These are phyloP conservation scores for Coleophoma crateriformis DNA, from an alignment of 2,329 filamentous ascomycete genomes.

Conservation along the genomic window DNA sequence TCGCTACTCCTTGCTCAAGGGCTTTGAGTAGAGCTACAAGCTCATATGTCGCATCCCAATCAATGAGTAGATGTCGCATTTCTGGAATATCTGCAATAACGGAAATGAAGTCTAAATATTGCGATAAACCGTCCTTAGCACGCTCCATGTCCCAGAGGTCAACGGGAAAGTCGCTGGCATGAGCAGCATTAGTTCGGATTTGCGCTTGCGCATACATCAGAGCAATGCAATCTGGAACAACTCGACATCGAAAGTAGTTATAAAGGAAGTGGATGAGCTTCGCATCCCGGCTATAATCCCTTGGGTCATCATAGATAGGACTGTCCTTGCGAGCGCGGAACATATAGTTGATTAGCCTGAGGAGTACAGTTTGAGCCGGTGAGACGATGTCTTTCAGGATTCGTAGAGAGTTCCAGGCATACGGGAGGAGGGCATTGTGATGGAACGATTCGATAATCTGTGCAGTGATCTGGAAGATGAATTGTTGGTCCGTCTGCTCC, in stretches of 20 bases:
- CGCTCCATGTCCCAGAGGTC: constrained; percentile 98
- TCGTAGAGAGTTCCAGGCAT: constrained; percentile 84
- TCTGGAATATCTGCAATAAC: constrained; percentile 81
- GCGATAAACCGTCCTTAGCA: constrained; percentile 89
- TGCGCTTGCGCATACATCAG: constrained; percentile 90
- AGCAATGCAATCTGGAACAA: constrained; percentile 92
- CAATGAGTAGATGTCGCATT: constrained; percentile 77
- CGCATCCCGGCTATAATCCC: constrained; percentile 49
- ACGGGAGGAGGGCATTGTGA: constrained; percentile 82
- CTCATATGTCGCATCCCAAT: constrained; percentile 90
- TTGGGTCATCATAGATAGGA: constrained; percentile 38
- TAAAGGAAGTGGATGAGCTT: constrained; percentile 83
- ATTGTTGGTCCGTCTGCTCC: constrained; percentile 88
- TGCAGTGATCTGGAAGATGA: constrained; percentile 94
- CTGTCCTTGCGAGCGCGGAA: constrained; percentile 56
- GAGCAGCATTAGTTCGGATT: constrained; percentile 69
- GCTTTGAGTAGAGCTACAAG: constrained; percentile 82
- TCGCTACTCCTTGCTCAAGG: constrained; percentile 81
- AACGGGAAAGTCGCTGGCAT: constrained; percentile 84
- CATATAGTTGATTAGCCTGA: constrained; percentile 86
- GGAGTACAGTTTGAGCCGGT: constrained; percentile 86
- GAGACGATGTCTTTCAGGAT: constrained; percentile 96
- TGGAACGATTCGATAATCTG: constrained; percentile 94
- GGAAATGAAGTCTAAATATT: constrained; percentile 90
- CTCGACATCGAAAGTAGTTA: constrained; percentile 84